Base-by-base conservation (phyloP, 331 rosid genomes). In the Saraca asoca region DNA sequence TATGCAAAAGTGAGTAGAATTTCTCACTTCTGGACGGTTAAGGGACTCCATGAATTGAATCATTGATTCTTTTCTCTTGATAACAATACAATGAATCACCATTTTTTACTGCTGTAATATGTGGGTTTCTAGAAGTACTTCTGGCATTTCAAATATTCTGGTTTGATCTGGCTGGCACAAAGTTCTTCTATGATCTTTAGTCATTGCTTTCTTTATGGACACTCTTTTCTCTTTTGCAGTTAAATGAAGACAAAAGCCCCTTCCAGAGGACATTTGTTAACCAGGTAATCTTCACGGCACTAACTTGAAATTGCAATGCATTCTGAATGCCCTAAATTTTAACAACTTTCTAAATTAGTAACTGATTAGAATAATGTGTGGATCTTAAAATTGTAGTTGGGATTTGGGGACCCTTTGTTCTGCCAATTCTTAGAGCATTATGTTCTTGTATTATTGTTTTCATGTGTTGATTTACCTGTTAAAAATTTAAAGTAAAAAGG, bases 201-300 rank as follows among this genome's bases (percentile, higher is more conserved):
- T 39, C 17, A 56, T 15, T 66, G 58, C 50, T 45, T 20, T 72
- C 45, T 73, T 74, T 66, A 56, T 74, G 61, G 29, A 24, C 51
- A 37, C 7, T 60, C 15, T 66, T 75, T 66, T 63, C 66, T 68
- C 52, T 49, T 75, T 71, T 65, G 84, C 97, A 95, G 99, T 83
- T 95, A 80, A 95, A 95, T 83, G 92, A 79, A 59, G 96, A 88
- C 31, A 95, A 95, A 87, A 95, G 99, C 62, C 97, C 97, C 80
- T 90, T 90, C 79, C 96, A 85, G 63, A 85, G 97, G 76, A 95
- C 95, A 18, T 95, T 95, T 85, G 97, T 91, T 74, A 88, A 95
- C 78, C 99, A 95, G 97, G 99, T 95, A 75, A 12, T 48, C 42
- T 14, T 35, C 71, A 60, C 5, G 41, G 42, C 68, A 50, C 62